Evolutionary conservation across 2,329 filamentous ascomycete species (phyloP).

Genomic region (Fusarium sp.): DNA sequence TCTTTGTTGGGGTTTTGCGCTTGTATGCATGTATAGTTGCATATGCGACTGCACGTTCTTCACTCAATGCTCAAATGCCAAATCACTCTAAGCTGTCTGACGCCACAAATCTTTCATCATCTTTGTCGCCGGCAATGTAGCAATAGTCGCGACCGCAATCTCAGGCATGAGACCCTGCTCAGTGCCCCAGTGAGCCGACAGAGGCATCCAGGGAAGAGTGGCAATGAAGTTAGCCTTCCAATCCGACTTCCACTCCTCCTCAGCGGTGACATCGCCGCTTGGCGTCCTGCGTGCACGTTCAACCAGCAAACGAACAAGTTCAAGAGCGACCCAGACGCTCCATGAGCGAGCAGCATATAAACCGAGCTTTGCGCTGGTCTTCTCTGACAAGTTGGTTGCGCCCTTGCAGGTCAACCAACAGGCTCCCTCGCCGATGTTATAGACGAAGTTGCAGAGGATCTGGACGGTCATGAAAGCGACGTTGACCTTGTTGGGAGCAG

Average conservation of each 20-base stretch:
- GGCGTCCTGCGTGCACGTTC: slow-evolving; percentile 56
- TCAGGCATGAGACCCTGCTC: slow-evolving; percentile 67
- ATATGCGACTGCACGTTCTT: not conserved
- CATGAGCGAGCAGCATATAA: slow-evolving; percentile 83
- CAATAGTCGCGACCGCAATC: slow-evolving; percentile 55
- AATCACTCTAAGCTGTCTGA: slow-evolving; percentile 45
- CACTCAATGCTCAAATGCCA: not conserved
- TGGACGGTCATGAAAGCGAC: slow-evolving; percentile 72
- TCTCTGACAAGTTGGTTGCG: slow-evolving; percentile 69
- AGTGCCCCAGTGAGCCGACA: slow-evolving; percentile 86
- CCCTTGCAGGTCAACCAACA: slow-evolving; percentile 81
- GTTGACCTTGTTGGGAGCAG: slow-evolving; percentile 52
- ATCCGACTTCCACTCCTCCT: slow-evolving; percentile 57
- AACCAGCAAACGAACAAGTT: slow-evolving; percentile 73
- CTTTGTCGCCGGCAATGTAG: slow-evolving; percentile 57
- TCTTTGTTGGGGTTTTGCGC: not conserved
- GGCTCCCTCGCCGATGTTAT: slow-evolving; percentile 85
- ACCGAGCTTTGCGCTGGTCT: slow-evolving; percentile 70
- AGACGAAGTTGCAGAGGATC: slow-evolving; percentile 73
- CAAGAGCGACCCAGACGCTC: slow-evolving; percentile 80
- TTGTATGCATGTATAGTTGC: not conserved
- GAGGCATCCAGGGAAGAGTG: slow-evolving; percentile 81
- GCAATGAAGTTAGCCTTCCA: slow-evolving; percentile 76
- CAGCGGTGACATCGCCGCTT: slow-evolving; percentile 47
- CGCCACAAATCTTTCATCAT: slow-evolving; percentile 60